Percentiles rank a stretch among this genome's conserved stretches.
Conservation (phyloP, 2,329 filamentous ascomycete genomes). For the Microdochium nivale region DNA sequence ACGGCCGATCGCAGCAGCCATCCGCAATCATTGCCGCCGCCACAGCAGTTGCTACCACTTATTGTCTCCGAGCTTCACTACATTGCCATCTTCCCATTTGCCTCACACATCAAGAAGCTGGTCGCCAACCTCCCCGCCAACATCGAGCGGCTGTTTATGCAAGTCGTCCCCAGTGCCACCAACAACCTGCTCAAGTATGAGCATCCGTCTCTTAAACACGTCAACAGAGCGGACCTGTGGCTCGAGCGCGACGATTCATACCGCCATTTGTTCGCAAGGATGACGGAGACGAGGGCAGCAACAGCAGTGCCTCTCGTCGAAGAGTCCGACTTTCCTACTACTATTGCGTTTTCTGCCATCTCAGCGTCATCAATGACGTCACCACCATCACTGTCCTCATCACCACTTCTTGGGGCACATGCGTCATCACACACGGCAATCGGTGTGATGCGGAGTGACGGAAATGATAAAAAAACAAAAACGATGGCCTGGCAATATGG, state of each 20-base stretch:
- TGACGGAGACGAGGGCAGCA: no score
- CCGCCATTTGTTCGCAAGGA: slow-evolving; percentile 9
- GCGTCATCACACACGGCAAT: no score
- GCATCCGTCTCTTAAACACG: slow-evolving; percentile 24
- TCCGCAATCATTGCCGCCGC: slow-evolving; percentile 27
- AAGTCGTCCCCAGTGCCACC: slow-evolving; percentile 29
- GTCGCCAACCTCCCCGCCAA: slow-evolving; percentile 38
- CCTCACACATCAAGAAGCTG: slow-evolving; percentile 45
- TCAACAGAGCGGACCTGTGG: slow-evolving; percentile 37
- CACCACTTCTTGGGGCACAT: no score
- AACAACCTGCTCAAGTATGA: slow-evolving; percentile 23
- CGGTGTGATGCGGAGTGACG: no score
- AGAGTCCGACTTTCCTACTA: no score
- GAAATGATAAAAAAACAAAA: no score
- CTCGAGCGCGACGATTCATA: slow-evolving; percentile 45
- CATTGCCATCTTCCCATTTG: slow-evolving; percentile 58
- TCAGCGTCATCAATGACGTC: no score
- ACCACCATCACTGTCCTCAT: no score
- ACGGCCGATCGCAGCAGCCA: no score
- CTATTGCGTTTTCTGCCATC: no score
- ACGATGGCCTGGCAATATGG: no score
- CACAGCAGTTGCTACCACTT: slow-evolving; percentile 23
- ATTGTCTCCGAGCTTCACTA: slow-evolving; percentile 46
- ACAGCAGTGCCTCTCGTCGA: no score
- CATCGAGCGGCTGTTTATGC: slow-evolving; percentile 45